Percentiles rank a stretch among this genome's conserved stretches.
These are phyloP conservation scores for Tolypocladium sp. DNA, from an alignment of 2,329 filamentous ascomycete genomes.

Conservation along the genomic window DNA sequence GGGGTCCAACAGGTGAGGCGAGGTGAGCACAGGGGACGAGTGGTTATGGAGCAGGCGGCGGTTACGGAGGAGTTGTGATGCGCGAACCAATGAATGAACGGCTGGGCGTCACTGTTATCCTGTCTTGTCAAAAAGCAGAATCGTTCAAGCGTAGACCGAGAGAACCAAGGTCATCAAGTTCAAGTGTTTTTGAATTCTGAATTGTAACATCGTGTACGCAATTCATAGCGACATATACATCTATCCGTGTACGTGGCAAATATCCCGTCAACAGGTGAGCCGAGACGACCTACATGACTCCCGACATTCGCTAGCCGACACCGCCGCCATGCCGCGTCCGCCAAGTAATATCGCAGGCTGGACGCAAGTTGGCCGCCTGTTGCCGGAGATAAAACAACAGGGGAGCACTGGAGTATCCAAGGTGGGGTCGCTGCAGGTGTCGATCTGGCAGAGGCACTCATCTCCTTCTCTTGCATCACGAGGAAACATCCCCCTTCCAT, in stretches of 20 bases:
- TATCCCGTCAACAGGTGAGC: neutral
- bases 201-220: neutral
- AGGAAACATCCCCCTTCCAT: neutral
- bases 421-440: neutral
- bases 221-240: neutral
- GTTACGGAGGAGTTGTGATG: neutral
- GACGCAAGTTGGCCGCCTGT: neutral
- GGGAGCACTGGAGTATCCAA: neutral
- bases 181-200: neutral
- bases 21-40: neutral
- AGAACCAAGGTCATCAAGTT: neutral
- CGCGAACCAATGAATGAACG: neutral
- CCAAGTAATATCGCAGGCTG: neutral
- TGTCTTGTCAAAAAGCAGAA: neutral
- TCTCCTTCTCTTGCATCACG: neutral
- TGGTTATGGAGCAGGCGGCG: neutral
- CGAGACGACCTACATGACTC: neutral
- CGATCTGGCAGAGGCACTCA: neutral
- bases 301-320: neutral
- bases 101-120: neutral
- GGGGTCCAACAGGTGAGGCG: slow-evolving; percentile 19
- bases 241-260: neutral
- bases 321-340: neutral
- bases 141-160: neutral
- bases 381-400: neutral